Conservation (phyloP, 768 basidiomycete genomes). For the Russula sp. region DNA sequence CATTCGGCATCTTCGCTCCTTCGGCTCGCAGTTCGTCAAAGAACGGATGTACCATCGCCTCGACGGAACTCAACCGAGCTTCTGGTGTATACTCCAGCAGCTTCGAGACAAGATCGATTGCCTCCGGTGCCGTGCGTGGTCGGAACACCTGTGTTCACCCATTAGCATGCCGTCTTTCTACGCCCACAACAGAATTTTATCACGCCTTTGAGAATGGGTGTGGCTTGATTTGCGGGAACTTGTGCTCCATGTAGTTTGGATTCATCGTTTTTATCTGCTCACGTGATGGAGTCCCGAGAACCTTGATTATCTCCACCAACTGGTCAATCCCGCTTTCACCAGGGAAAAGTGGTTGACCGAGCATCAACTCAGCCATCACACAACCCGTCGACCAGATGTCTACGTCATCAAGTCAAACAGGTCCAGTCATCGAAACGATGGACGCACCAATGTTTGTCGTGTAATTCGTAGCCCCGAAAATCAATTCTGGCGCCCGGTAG, state of each 20-base stretch:
- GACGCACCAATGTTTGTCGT: conserved; percentile 94
- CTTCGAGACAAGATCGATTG: conserved; percentile 92
- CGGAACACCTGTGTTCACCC: conserved; percentile 74
- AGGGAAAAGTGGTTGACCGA: conserved; percentile 97
- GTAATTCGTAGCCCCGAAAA: conserved; percentile 99
- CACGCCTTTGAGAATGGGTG: conserved; percentile 94
- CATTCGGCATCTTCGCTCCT: conserved; percentile 93
- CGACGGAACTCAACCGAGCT: conserved; percentile 81
- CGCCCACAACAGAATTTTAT: not conserved
- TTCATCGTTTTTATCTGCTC: conserved; percentile 99
- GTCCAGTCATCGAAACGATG: not conserved
- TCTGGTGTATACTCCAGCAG: conserved; percentile 98
- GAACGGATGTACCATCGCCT: conserved; percentile 92
- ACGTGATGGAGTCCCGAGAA: conserved; percentile 94
- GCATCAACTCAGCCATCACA: conserved; percentile 99
- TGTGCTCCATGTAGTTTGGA: conserved; percentile 99
- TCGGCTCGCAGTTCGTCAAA: conserved; percentile 93
- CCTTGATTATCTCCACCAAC: conserved; percentile 99
- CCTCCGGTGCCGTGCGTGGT: conserved; percentile 91
- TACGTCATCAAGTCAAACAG: conserved; percentile 29
- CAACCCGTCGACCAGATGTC: conserved; percentile 99
- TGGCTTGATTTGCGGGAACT: conserved; percentile 99
- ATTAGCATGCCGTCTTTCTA: conserved; percentile 17
- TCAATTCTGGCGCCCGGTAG: conserved; percentile 98
- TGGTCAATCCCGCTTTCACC: conserved; percentile 99